These are phyloP conservation scores for rapeseed (Brassica napus) DNA, from an alignment of 345 rosid species.

Conservation along the genomic window Da-Ae NC_063442.1:42989001-42989500, in stretches of 20 bases:
- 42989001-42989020: too few relatives aligned
- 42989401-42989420: conserved; percentile 63
- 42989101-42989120: conserved; percentile 2
- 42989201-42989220: conserved; percentile 54
- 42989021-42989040: background rate
- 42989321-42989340: conserved; percentile 71
- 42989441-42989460: conserved; percentile 47
- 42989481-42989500: conserved; percentile 56
- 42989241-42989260: conserved; percentile 52
- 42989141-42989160: conserved; percentile 49
- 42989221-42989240: conserved; percentile 68
- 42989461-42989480: conserved; percentile 56
- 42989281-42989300: conserved; percentile 82
- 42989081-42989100: background rate
- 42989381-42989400: conserved; percentile 76
- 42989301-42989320: conserved; percentile 83
- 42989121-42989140: conserved; percentile 65
- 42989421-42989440: conserved; percentile 47
- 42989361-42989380: conserved; percentile 61
- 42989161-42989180: conserved; percentile 76
- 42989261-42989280: conserved; percentile 72
- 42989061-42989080: background rate
- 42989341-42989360: conserved; percentile 95
- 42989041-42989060: background rate
- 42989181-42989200: conserved; percentile 59